Evolutionary conservation across 2,329 filamentous ascomycete species (phyloP).

Genomic region (Aspergillus bombycis): DNA sequence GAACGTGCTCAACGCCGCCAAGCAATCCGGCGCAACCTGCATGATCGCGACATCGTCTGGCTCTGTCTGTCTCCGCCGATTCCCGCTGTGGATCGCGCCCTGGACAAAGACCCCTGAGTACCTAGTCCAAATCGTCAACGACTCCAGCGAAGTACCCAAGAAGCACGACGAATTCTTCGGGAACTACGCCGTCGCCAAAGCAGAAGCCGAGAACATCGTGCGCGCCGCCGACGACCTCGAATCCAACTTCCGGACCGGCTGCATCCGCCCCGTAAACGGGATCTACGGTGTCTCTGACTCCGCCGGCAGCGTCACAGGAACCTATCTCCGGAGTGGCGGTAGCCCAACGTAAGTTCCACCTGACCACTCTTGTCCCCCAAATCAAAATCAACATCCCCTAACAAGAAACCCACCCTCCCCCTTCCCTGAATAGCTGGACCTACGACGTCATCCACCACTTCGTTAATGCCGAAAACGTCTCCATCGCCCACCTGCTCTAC

Average conservation of each 20-base stretch:
- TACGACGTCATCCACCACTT: conserved; percentile 53
- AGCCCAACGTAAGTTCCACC: conserved; percentile 35
- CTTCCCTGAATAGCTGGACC: conserved; percentile 48
- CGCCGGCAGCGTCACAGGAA: conserved; percentile 40
- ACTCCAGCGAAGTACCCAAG: conserved; percentile 45
- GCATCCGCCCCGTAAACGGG: conserved; percentile 57
- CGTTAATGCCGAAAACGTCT: conserved; percentile 56
- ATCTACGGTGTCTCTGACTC: conserved; percentile 56
- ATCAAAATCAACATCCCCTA: too few species aligned
- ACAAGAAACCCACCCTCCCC: too few species aligned
- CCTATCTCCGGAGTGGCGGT: conserved; percentile 42
- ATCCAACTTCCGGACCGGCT: conserved; percentile 54
- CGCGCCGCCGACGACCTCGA: conserved; percentile 46
- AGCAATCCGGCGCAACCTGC: conserved; percentile 50
- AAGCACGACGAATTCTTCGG: conserved; percentile 48
- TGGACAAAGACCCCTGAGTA: conserved; percentile 47
- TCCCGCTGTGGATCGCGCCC: conserved; percentile 49
- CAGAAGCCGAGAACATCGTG: conserved; percentile 56
- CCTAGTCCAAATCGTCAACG: conserved; percentile 52
- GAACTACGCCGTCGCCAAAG: conserved; percentile 57
- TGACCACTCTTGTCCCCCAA: neutral
- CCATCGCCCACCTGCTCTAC: conserved; percentile 57
- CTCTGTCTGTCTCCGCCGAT: conserved; percentile 48
- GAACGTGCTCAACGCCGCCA: conserved; percentile 54
- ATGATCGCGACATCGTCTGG: conserved; percentile 59